phyloP scores from a whole-genome alignment of 805 yeast species.

The Saturnispora zaruensis region DNA sequence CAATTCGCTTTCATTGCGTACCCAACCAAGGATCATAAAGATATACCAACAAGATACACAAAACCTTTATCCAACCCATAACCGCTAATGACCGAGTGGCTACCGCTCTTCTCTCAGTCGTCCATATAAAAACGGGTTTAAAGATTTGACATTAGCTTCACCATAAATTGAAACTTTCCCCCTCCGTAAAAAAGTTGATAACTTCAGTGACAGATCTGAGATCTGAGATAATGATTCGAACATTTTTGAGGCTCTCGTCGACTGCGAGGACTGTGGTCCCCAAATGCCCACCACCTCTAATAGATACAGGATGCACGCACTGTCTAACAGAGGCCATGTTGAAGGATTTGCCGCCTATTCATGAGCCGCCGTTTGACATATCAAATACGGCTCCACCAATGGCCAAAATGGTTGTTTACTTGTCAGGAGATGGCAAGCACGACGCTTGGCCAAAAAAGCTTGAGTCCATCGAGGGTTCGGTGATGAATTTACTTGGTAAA shows the following conservation, averaged over 20 bases:
- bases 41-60: no score
- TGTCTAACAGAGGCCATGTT: conserved; percentile 33
- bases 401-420: conserved; percentile 49
- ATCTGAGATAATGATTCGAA: background rate
- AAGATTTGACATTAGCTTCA: background rate
- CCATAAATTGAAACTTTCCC: background rate
- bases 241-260: background rate
- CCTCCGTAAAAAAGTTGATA: background rate
- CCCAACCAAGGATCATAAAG: no score
- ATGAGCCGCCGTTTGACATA: conserved; percentile 25
- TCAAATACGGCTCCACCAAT: conserved; percentile 41
- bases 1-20: no score
- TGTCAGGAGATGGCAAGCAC: conserved; percentile 35
- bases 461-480: conserved; percentile 38
- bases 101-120: background rate
- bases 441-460: conserved; percentile 41
- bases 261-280: background rate
- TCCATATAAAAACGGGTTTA: background rate
- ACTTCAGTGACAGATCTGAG: background rate
- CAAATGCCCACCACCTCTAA: conserved; percentile 41
- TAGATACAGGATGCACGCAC: conserved; percentile 55
- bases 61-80: background rate
- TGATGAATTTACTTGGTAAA: conserved; percentile 23
- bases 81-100: background rate
- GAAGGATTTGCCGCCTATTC: background rate